These are phyloP conservation scores for Trametes villosa DNA, from an alignment of 768 basidiomycete genomes.

Conservation along the genomic window DNA sequence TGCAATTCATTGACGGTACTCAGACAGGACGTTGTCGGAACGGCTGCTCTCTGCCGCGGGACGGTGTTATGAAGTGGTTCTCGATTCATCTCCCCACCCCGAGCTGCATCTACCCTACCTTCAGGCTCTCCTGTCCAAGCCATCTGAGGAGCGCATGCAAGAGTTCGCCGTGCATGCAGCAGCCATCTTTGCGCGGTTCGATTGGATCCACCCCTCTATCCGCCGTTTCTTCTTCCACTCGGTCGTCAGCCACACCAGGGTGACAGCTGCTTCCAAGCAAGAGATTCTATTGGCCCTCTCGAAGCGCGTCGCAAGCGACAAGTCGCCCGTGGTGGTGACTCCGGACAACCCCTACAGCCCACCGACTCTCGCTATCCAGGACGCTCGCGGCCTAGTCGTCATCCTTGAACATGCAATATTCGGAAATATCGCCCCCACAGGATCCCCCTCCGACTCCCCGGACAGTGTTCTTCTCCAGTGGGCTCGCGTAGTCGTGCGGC, in stretches of 20 bases:
- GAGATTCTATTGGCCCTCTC: conserved; percentile 11
- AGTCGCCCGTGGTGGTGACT: neutral
- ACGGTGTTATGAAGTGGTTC: conserved; percentile 45
- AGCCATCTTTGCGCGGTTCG: neutral
- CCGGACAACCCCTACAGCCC: neutral
- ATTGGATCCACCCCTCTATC: neutral
- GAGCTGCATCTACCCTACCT: conserved; percentile 55
- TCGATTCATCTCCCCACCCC: conserved; percentile 40
- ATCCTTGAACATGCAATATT: neutral
- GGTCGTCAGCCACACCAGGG: neutral
- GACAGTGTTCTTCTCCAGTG: neutral
- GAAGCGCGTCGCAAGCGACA: conserved; percentile 4
- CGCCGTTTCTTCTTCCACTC: neutral
- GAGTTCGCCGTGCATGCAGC: neutral
- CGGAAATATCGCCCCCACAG: neutral
- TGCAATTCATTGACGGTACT: too few relatives aligned
- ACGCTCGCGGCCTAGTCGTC: neutral
- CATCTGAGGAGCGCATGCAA: conserved; percentile 28
- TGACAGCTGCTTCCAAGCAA: neutral
- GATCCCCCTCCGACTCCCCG: neutral
- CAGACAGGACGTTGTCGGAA: neutral
- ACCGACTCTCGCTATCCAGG: too few relatives aligned
- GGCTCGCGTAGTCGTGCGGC: neutral
- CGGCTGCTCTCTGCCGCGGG: conserved; percentile 34
- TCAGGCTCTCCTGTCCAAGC: conserved; percentile 41